Percentiles rank a stretch among this genome's conserved stretches.
phyloP scores from a whole-genome alignment of 2,329 filamentous ascomycete genomes.

The Xylaria sp. region DNA sequence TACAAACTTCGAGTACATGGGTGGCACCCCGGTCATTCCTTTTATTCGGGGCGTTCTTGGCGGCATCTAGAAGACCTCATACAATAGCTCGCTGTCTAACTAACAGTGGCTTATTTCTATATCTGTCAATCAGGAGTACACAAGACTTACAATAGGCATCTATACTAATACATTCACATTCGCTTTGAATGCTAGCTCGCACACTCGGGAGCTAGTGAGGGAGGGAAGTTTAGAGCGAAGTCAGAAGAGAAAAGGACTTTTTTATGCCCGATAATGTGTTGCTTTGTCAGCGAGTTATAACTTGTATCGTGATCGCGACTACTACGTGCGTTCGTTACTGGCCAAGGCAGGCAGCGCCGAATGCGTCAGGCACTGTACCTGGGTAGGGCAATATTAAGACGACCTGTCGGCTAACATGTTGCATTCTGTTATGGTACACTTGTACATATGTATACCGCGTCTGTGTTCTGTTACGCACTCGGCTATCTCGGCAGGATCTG shows the following conservation, averaged over 20 bases:
- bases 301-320: not conserved
- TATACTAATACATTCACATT: conserved; percentile 32
- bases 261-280: not conserved
- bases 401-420: not conserved
- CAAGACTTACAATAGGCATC: conserved; percentile 17
- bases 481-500: conserved; percentile 15
- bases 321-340: too few relatives aligned
- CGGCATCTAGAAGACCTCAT: conserved; percentile 29
- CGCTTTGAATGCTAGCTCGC: not conserved
- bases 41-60: conserved; percentile 32
- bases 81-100: conserved; percentile 8
- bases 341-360: not conserved
- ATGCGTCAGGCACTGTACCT: not conserved
- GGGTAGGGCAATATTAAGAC: not conserved
- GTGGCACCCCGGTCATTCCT: not conserved
- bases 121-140: conserved; percentile 29
- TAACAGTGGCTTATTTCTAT: conserved; percentile 25
- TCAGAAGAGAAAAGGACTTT: not conserved
- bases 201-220: too few relatives aligned
- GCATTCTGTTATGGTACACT: not conserved
- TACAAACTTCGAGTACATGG: conserved; percentile 11
- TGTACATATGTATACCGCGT: not conserved
- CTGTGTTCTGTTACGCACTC: not conserved
- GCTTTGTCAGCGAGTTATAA: not conserved
- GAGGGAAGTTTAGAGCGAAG: not conserved